These are phyloP conservation scores for Botrytis medusae DNA, from an alignment of 2,329 filamentous ascomycete genomes.

Conservation along the genomic window DNA sequence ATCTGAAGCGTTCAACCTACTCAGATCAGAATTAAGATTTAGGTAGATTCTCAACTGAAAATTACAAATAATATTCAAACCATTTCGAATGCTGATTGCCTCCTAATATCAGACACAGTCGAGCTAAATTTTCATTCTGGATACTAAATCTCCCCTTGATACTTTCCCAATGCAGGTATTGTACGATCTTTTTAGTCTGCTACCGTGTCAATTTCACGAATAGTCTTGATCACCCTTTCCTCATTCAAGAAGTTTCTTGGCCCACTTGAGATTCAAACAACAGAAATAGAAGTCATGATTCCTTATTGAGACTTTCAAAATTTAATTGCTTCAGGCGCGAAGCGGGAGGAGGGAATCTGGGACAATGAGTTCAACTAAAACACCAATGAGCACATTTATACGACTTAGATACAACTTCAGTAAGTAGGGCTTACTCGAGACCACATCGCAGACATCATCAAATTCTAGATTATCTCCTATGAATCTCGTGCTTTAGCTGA, in stretches of 20 bases:
- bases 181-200: neutral
- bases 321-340: neutral
- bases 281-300: too few species aligned
- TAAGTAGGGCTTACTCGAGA: too few species aligned
- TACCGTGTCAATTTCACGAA: neutral
- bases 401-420: neutral
- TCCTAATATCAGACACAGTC: neutral
- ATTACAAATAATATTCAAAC: too few species aligned
- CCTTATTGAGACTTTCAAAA: neutral
- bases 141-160: neutral
- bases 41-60: too few species aligned
- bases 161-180: neutral
- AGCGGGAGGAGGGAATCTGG: neutral
- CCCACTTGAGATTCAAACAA: neutral
- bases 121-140: rapidly evolving
- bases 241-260: rapidly evolving
- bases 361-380: neutral
- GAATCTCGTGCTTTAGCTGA: neutral
- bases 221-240: neutral
- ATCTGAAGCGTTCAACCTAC: neutral
- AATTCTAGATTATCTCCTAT: neutral
- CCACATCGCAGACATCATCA: neutral
- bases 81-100: neutral
- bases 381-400: neutral
- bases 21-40: neutral